These are phyloP conservation scores for Pichia scutulata DNA, from an alignment of 805 yeast genomes.

Conservation along the genomic window DNA sequence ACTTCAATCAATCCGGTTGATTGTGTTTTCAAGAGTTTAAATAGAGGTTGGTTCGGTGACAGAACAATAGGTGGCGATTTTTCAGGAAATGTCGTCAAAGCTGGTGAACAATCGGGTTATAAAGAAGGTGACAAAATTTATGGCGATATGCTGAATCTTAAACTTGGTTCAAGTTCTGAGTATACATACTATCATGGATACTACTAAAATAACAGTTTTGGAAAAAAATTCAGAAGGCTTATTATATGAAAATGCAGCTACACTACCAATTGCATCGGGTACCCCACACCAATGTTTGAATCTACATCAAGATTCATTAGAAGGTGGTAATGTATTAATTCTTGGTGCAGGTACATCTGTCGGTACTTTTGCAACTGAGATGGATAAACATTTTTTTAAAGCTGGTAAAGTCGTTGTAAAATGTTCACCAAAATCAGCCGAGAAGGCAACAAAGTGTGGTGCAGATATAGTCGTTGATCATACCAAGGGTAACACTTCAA, in stretches of 20 bases:
- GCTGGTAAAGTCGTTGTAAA: constrained; percentile 48
- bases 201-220: constrained; percentile 11
- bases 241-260: constrained; percentile 50
- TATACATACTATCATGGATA: constrained; percentile 37
- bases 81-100: constrained; percentile 16
- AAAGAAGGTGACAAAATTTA: constrained; percentile 17
- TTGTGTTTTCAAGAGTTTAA: constrained; percentile 6
- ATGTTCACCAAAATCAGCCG: constrained; percentile 32
- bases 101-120: constrained; percentile 15
- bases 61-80: constrained; percentile 20
- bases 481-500: constrained; percentile 33
- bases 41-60: constrained; percentile 3
- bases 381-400: constrained; percentile 42
- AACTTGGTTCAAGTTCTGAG: constrained; percentile 39
- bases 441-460: constrained; percentile 31
- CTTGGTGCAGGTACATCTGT: constrained; percentile 73
- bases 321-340: constrained; percentile 44
- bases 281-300: constrained; percentile 41
- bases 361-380: constrained; percentile 48
- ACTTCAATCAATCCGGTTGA: constrained; percentile 21
- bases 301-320: constrained; percentile 6
- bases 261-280: constrained; percentile 55
- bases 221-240: constrained; percentile 41
- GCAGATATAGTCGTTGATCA: constrained; percentile 55
- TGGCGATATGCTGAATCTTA: constrained; percentile 9